Conservation (phyloP, 495 filamentous ascomycete genomes). For the Parachaetomium inaequale region DNA sequence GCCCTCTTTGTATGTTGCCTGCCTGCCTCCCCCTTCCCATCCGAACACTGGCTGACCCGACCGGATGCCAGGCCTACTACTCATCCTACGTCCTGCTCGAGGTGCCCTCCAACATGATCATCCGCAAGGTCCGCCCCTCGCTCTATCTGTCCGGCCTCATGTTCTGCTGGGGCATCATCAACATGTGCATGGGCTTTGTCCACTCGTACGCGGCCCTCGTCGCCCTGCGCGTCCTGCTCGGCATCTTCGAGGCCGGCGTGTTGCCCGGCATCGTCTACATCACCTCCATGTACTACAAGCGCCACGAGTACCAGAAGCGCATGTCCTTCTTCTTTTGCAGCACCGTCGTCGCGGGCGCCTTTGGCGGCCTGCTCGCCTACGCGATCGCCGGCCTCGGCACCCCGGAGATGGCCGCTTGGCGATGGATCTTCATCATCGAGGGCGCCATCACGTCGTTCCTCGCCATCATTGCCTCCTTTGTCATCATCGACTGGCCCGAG, state of each 20-base stretch:
- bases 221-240: constrained; percentile 50
- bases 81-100: constrained; percentile 67
- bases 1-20: constrained; percentile 49
- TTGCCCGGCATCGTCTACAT: constrained; percentile 66
- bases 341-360: constrained; percentile 62
- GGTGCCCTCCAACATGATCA: constrained; percentile 58
- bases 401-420: constrained; percentile 43
- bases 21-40: neutral
- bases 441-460: constrained; percentile 55
- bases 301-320: constrained; percentile 61
- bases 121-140: constrained; percentile 57
- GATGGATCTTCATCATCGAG: constrained; percentile 64
- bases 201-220: constrained; percentile 35
- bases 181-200: constrained; percentile 42
- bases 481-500: constrained; percentile 56
- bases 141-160: constrained; percentile 57
- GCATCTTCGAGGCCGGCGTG: constrained; percentile 62
- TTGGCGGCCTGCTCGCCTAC: constrained; percentile 58
- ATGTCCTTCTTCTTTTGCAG: constrained; percentile 66
- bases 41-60: neutral
- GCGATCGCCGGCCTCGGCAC: constrained; percentile 9
- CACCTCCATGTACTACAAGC: constrained; percentile 61
- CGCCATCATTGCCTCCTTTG: constrained; percentile 47
- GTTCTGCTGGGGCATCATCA: constrained; percentile 40
- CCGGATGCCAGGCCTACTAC: constrained; percentile 44